Evolutionary conservation across 768 basidiomycete genomes (phyloP).

Genomic region (Neoboletus brunneissimus): DNA sequence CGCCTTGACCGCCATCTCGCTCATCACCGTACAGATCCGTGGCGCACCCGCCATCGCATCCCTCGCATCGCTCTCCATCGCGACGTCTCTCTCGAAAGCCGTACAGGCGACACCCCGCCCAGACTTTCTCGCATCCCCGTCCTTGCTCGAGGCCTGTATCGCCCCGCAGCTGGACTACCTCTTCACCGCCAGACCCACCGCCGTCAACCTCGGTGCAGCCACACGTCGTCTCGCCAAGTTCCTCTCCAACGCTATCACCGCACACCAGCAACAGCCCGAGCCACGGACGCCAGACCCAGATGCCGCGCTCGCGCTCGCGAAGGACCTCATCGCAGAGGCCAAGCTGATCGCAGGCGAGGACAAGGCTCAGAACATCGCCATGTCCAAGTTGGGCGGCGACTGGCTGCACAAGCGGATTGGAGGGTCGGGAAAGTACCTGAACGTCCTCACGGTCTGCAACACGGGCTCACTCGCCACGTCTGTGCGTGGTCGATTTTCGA

Average conservation of each 20-base stretch:
- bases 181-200: constrained; percentile 88
- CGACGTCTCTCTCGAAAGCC: constrained; percentile 57
- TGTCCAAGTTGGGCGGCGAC: constrained; percentile 82
- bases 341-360: constrained; percentile 81
- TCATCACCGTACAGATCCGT: constrained; percentile 52
- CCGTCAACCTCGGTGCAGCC: constrained; percentile 91
- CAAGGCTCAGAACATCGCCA: constrained; percentile 78
- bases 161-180: constrained; percentile 64
- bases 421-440: constrained; percentile 50
- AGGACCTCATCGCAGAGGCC: constrained; percentile 68
- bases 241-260: constrained; percentile 31
- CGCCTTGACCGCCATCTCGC: neutral
- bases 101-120: constrained; percentile 46
- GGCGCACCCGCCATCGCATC: constrained; percentile 96
- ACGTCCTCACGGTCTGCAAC: constrained; percentile 92
- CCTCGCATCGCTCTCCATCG: constrained; percentile 78
- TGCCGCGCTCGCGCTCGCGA: constrained; percentile 46
- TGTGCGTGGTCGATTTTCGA: constrained; percentile 36
- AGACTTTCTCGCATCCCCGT: constrained; percentile 52
- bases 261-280: constrained; percentile 17
- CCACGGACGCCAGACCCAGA: constrained; percentile 24
- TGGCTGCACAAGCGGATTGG: constrained; percentile 61
- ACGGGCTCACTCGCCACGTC: constrained; percentile 96
- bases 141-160: constrained; percentile 53
- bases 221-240: constrained; percentile 63